These are phyloP conservation scores for Boechera divaricarpa DNA, from an alignment of 345 rosid genomes.

Conservation along the genomic window DNA sequence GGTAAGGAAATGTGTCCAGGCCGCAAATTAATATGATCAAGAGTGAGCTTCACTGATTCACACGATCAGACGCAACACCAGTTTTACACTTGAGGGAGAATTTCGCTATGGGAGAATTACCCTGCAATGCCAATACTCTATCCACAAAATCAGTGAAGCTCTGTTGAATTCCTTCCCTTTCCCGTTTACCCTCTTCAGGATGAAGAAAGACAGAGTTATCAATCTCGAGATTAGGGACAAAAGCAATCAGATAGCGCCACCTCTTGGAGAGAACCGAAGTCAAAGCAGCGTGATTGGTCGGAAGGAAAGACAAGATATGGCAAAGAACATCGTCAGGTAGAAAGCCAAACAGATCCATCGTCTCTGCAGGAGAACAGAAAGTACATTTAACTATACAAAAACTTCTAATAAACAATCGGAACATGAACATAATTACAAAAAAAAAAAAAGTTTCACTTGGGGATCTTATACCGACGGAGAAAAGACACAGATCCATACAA, in stretches of 20 bases:
- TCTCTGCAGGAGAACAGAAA: neutral
- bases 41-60: neutral
- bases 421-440: neutral
- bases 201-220: neutral
- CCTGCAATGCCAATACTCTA: neutral
- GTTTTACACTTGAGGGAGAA: neutral
- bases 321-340: constrained; percentile 7
- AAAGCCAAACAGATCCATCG: neutral
- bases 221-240: no score
- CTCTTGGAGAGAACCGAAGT: constrained; percentile 11
- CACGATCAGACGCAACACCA: neutral
- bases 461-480: no score
- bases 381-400: neutral
- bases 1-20: neutral
- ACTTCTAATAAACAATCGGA: neutral
- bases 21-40: neutral
- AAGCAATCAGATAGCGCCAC: neutral
- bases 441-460: no score
- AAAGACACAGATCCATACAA: no score
- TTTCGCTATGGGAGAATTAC: neutral
- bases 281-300: constrained; percentile 2
- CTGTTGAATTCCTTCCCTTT: neutral
- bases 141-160: neutral
- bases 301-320: neutral
- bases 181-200: neutral